A percentile compares a stretch with the other conserved stretches of the same genome.
phyloP scores from a whole-genome alignment of 2,329 filamentous ascomycete species.

The Hirsutella minnesotensis region DNA sequence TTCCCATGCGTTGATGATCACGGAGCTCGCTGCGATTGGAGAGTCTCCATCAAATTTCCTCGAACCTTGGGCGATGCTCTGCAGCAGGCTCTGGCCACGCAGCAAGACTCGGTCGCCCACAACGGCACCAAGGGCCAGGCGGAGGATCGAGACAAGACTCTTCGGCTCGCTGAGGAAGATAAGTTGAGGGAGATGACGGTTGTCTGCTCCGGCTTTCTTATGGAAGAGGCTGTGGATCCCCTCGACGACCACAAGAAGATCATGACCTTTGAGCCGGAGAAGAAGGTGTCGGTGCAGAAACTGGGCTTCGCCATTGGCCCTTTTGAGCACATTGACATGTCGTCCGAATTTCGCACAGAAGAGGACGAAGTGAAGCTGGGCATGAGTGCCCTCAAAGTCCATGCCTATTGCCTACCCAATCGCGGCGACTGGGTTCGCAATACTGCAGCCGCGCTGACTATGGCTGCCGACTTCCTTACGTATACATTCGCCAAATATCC shows the following conservation, averaged over 20 bases:
- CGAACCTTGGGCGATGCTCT: constrained; percentile 74
- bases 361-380: constrained; percentile 88
- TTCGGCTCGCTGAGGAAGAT: constrained; percentile 59
- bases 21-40: constrained; percentile 72
- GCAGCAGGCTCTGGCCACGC: constrained; percentile 32
- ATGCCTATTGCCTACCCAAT: constrained; percentile 83
- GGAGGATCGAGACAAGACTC: constrained; percentile 26
- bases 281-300: constrained; percentile 71
- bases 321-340: constrained; percentile 84
- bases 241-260: constrained; percentile 74
- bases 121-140: constrained; percentile 22
- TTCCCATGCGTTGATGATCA: constrained; percentile 91
- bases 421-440: constrained; percentile 74
- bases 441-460: constrained; percentile 73
- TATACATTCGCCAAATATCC: constrained; percentile 84
- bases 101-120: constrained; percentile 19
- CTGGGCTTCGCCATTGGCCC: constrained; percentile 90
- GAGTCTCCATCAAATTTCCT: constrained; percentile 75
- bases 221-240: constrained; percentile 69
- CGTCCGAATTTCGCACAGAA: constrained; percentile 73
- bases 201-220: constrained; percentile 79
- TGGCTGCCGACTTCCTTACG: constrained; percentile 83
- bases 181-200: constrained; percentile 81
- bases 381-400: constrained; percentile 74
- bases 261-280: constrained; percentile 68